These are phyloP conservation scores for Amylostereum areolatum DNA, from an alignment of 1,284 basidiomycete genomes.

Conservation along the genomic window DNA sequence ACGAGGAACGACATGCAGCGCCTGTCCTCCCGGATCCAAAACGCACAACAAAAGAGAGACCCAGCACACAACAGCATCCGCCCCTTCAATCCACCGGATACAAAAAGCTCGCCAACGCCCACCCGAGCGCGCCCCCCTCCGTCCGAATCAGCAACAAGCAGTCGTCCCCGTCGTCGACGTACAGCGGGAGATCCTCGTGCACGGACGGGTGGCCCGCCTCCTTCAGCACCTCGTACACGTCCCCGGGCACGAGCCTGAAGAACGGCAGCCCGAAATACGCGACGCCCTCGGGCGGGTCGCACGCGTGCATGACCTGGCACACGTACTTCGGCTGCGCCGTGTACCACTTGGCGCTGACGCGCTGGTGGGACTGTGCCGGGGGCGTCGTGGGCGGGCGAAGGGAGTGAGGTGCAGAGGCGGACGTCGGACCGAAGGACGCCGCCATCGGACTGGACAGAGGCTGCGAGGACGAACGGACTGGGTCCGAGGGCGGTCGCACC, in stretches of 20 bases:
- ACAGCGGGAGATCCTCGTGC: constrained; percentile 63
- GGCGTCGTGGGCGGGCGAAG: constrained; percentile 21
- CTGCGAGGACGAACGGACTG: too few relatives aligned
- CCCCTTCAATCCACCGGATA: constrained; percentile 41
- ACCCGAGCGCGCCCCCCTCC: constrained; percentile 52
- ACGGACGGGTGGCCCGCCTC: constrained; percentile 72
- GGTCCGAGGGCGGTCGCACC: constrained; percentile 11
- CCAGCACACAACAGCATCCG: not conserved
- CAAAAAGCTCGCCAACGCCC: constrained; percentile 76
- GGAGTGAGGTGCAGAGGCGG: not conserved
- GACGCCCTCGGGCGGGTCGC: constrained; percentile 53
- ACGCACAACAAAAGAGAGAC: not conserved
- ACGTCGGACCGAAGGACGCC: not conserved
- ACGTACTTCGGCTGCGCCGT: constrained; percentile 44
- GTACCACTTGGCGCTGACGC: constrained; percentile 11
- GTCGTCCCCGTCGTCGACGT: constrained; percentile 76
- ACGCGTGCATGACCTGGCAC: constrained; percentile 61
- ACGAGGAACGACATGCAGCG: not conserved
- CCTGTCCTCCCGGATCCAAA: too few relatives aligned
- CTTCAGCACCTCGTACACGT: constrained; percentile 59
- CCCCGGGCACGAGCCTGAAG: constrained; percentile 55
- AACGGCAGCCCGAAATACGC: constrained; percentile 71
- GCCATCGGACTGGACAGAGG: too few relatives aligned
- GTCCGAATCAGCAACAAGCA: constrained; percentile 63
- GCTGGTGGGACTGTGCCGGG: constrained; percentile 31